Conservation (phyloP, 805 yeast species). For the Kodamaea nitidulidarum region DNA sequence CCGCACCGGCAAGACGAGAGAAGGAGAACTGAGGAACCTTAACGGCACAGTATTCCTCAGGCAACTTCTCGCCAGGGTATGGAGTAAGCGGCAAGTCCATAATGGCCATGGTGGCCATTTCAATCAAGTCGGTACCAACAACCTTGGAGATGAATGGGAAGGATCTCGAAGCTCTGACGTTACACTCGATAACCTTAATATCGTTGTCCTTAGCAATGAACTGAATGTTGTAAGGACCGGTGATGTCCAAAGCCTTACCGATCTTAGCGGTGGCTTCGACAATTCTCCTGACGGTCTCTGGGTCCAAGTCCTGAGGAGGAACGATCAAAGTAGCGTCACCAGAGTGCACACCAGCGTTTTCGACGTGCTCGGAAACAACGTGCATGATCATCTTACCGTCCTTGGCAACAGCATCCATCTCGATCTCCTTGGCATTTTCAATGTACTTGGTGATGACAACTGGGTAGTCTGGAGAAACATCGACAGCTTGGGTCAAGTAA, state of each 20-base stretch:
- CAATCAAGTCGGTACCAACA: constrained; percentile 92
- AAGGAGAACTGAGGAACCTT: constrained; percentile 98
- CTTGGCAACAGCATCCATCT: constrained; percentile 97
- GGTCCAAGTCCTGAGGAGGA: constrained; percentile 93
- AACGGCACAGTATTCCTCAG: constrained; percentile 91
- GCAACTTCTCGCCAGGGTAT: constrained; percentile 84
- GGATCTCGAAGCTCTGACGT: constrained; percentile 98
- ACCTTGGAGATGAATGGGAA: constrained; percentile 98
- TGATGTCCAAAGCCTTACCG: constrained; percentile 89
- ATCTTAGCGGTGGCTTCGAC: constrained; percentile 95
- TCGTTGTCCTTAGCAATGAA: constrained; percentile 93
- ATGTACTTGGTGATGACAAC: constrained; percentile 96
- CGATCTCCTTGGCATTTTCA: constrained; percentile 96
- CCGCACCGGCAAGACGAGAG: constrained; percentile 96
- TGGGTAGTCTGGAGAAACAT: constrained; percentile 96
- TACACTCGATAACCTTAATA: constrained; percentile 97
- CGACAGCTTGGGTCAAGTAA: constrained; percentile 90
- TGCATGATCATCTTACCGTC: constrained; percentile 95
- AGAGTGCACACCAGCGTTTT: constrained; percentile 98
- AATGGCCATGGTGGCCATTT: constrained; percentile 94
- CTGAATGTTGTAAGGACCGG: constrained; percentile 97
- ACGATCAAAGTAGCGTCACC: constrained; percentile 98
- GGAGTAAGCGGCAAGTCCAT: constrained; percentile 84
- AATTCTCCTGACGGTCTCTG: constrained; percentile 85
- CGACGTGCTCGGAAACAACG: constrained; percentile 97